Evolutionary conservation across 2,329 filamentous ascomycete genomes (phyloP).

Genomic region (Salinomyces thailandicus): DNA sequence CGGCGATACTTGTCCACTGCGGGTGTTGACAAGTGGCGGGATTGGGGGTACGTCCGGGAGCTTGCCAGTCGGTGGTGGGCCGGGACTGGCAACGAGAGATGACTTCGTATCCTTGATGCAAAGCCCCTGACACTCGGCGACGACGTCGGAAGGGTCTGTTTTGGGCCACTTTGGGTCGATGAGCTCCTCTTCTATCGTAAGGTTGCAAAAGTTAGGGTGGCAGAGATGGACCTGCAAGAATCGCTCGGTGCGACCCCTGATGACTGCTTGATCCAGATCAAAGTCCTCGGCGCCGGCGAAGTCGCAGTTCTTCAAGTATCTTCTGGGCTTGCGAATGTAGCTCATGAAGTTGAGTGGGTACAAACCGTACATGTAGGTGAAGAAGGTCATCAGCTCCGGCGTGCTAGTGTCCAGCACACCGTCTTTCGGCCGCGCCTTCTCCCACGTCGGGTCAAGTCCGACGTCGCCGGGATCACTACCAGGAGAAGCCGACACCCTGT

Average conservation of each 20-base stretch:
- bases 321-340: conserved; percentile 72
- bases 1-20: conserved; percentile 21
- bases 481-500: conserved; percentile 23
- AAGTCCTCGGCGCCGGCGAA: conserved; percentile 61
- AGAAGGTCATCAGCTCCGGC: conserved; percentile 62
- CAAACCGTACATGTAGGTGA: conserved; percentile 70
- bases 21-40: conserved; percentile 26
- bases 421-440: conserved; percentile 51
- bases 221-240: conserved; percentile 64
- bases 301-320: conserved; percentile 64
- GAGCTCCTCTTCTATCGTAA: conserved; percentile 70
- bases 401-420: conserved; percentile 53
- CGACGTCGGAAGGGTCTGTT: conserved; percentile 67
- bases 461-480: conserved; percentile 31
- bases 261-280: conserved; percentile 67
- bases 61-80: conserved; percentile 36
- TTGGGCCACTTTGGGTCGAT: conserved; percentile 71
- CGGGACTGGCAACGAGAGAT: conserved; percentile 34
- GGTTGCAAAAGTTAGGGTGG: conserved; percentile 74
- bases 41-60: conserved; percentile 36
- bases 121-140: conserved; percentile 68
- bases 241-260: conserved; percentile 62
- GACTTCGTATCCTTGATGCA: conserved; percentile 38
- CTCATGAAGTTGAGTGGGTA: conserved; percentile 81
- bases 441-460: conserved; percentile 45